phyloP scores from a whole-genome alignment of 805 yeast genomes.

The Candida michaelii region DNA sequence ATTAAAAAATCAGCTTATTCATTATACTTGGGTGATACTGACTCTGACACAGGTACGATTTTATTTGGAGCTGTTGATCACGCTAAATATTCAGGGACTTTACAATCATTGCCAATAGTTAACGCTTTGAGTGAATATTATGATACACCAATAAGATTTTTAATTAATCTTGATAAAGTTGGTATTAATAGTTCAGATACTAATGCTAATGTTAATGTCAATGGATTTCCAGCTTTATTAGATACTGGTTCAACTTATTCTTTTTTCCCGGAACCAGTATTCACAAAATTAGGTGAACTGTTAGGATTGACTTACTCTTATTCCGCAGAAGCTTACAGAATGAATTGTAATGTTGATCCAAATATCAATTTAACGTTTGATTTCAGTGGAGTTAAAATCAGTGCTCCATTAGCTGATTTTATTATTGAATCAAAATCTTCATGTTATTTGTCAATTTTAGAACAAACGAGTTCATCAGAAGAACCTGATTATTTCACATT shows the following conservation, averaged over 20 bases:
- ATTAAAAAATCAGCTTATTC: conserved; percentile 36
- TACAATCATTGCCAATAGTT: conserved; percentile 29
- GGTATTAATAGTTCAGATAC: conserved; percentile 13
- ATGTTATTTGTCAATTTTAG: conserved; percentile 30
- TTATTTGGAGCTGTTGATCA: conserved; percentile 46
- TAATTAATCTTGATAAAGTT: conserved; percentile 47
- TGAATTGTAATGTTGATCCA: conserved; percentile 38
- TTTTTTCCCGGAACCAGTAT: conserved; percentile 42
- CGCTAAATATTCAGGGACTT: conserved; percentile 36
- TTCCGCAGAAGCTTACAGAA: conserved; percentile 43
- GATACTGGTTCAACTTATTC: conserved; percentile 39
- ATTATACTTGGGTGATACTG: conserved; percentile 31
- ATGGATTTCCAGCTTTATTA: conserved; percentile 25
- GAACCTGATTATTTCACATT: conserved; percentile 36
- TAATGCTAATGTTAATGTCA: conserved; percentile 18
- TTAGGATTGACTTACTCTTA: conserved; percentile 43
- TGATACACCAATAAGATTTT: conserved; percentile 43
- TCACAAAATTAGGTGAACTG: conserved; percentile 34
- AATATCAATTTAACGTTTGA: conserved; percentile 37
- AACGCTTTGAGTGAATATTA: conserved; percentile 37
- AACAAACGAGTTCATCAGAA: conserved; percentile 12
- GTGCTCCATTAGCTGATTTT: conserved; percentile 45
- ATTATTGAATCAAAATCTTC: conserved; percentile 17
- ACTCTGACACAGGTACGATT: conserved; percentile 29
- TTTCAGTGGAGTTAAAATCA: conserved; percentile 59